A percentile compares a stretch with the other conserved stretches of the same genome.
phyloP scores from a whole-genome alignment of 2,329 filamentous ascomycete species.

The Hymenotorrendiella dingleyae region DNA sequence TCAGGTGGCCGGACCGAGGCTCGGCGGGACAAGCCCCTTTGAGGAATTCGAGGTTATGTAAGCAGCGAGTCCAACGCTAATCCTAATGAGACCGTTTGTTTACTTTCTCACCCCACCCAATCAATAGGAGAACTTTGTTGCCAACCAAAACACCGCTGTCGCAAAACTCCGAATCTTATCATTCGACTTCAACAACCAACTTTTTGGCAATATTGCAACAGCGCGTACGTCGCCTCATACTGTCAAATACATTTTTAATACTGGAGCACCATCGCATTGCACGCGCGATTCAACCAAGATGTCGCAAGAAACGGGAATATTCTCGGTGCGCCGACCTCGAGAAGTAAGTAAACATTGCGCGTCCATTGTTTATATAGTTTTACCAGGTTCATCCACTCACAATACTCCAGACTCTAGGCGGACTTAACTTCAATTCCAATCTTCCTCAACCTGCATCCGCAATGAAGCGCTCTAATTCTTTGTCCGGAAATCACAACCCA shows the following conservation, averaged over 20 bases:
- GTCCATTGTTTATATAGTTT: neutral
- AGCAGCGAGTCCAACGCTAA: too few relatives aligned
- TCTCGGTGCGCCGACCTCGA: conserved; percentile 85
- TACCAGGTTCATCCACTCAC: conserved; percentile 10
- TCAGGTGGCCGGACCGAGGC: conserved; percentile 19
- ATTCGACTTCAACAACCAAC: too few relatives aligned
- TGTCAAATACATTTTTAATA: too few relatives aligned
- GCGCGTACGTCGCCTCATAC: too few relatives aligned
- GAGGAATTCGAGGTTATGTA: too few relatives aligned
- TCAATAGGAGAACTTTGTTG: neutral
- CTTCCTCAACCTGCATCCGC: conserved; percentile 89
- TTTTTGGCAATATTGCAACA: too few relatives aligned
- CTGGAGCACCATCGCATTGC: too few relatives aligned
- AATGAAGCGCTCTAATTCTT: conserved; percentile 86
- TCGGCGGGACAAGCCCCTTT: neutral
- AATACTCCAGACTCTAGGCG: conserved; percentile 67
- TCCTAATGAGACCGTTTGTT: conserved; percentile 10
- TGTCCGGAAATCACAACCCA: conserved; percentile 55
- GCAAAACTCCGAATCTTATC: too few relatives aligned
- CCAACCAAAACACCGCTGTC: conserved; percentile 16
- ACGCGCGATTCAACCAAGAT: conserved; percentile 42
- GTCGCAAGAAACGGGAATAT: conserved; percentile 83
- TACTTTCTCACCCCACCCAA: conserved; percentile 9
- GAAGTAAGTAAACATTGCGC: conserved; percentile 56
- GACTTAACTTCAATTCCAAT: conserved; percentile 73